Conservation (phyloP, 73 alveolate species). For the Tetrahymena borealis region DNA sequence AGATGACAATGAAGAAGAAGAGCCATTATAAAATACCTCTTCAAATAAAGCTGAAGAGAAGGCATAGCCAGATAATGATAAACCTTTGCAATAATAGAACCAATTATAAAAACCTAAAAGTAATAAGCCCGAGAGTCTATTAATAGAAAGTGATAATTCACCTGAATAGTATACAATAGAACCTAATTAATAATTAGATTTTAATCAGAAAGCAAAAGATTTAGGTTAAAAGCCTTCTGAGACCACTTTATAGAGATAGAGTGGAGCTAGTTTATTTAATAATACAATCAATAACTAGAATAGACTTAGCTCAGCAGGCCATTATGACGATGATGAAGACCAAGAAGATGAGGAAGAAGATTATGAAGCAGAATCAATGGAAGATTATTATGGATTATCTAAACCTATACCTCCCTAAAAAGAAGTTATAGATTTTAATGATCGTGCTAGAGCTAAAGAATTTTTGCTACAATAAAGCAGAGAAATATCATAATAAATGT, state of each 20-base stretch:
- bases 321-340: neutral
- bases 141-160: neutral
- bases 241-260: neutral
- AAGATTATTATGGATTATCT: neutral
- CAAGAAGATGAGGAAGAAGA: neutral
- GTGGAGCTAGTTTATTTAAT: neutral
- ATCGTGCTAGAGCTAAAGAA: neutral
- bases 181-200: neutral
- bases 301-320: too few species aligned
- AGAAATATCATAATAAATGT: neutral
- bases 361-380: neutral
- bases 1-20: neutral
- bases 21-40: neutral
- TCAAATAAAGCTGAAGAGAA: neutral
- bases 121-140: neutral
- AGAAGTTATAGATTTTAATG: neutral
- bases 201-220: neutral
- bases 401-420: neutral
- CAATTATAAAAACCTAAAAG: neutral
- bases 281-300: neutral
- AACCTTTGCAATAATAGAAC: too few species aligned
- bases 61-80: neutral
- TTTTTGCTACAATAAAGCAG: neutral
- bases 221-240: neutral
- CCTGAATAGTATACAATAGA: neutral